Base-by-base conservation (phyloP, 495 filamentous ascomycete species). In the Aspergillus sclerotioniger region DNA sequence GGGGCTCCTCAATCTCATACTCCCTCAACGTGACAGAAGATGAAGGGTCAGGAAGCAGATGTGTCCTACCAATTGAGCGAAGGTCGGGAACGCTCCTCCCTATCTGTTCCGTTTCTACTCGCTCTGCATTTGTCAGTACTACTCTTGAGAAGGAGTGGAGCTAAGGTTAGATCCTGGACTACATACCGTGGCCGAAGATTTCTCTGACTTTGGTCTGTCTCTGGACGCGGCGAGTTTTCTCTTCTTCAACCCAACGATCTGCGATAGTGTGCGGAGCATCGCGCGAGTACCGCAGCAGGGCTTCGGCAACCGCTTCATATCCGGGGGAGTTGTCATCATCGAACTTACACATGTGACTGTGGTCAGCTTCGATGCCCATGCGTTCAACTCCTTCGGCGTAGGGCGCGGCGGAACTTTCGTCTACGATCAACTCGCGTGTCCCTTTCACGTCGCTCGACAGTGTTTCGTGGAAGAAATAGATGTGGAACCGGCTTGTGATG, bases 281-380 rank as follows among this genome's bases (percentile, higher is more conserved):
- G 4, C 76, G 68, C 0, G 84, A 82, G 77, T 90, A 96, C 17
- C 88, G 81, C 39, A 84, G 77, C 12, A 96, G 74, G 0, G 87
- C 86, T 32, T 87, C 88, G 1, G 86, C 84, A 13, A 96, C 80
- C 16, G 86, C 85, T 44, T 85, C 80, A 62, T 87, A 96, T 1
- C 91, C 91, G 0, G 90, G 86, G 0, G 90, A 79, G 55, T 77
- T 83, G 19, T 84, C 81, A 60, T 83, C 84, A 31, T 88, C 86
- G 59, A 94, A 96, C 64, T 91, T 94, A 76, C 86, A 91, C 89
- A 96, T 94, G 35, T 83, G 80, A n/a, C 86, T 88, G 67, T 96
- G 91, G n/a, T 84, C 87, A 1, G 88, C 86, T 61, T 92, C 87
- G 47, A 96, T 90, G 13, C 87, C 87, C 63, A 87, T 90, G 47